A percentile compares a stretch with the other conserved stretches of the same genome.
Conservation (phyloP, 441 rosid species). For the Manihot esculenta region DNA sequence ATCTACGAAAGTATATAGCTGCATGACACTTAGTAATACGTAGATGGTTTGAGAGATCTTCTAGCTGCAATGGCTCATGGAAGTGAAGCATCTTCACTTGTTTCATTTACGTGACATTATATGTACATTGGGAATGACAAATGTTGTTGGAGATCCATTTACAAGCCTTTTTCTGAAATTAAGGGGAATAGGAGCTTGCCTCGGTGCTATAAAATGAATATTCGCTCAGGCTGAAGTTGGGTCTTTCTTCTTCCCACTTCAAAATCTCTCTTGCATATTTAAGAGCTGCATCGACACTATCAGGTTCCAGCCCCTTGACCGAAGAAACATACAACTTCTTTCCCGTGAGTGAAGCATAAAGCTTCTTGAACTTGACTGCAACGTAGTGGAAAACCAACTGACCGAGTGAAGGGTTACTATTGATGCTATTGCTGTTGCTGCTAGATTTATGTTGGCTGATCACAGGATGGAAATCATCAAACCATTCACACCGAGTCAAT, state of each 20-base stretch:
- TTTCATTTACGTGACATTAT: slow-evolving; percentile 35
- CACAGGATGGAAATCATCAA: slow-evolving; percentile 83
- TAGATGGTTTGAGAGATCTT: slow-evolving; percentile 3
- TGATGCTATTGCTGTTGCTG: slow-evolving; percentile 53
- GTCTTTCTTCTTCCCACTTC: slow-evolving; percentile 92
- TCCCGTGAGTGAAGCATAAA: slow-evolving; percentile 69
- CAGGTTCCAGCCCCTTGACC: slow-evolving; percentile 76
- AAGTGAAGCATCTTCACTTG: slow-evolving; percentile 17
- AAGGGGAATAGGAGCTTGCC: slow-evolving; percentile 72
- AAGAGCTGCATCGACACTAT: slow-evolving; percentile 61
- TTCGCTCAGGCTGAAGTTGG: slow-evolving; percentile 65
- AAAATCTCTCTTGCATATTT: slow-evolving; percentile 87
- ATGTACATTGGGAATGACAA: slow-evolving; percentile 27
- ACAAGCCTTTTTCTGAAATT: slow-evolving; percentile 27
- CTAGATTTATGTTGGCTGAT: slow-evolving; percentile 58
- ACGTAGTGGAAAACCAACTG: slow-evolving; percentile 83
- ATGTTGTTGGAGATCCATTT: slow-evolving; percentile 18
- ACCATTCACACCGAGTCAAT: slow-evolving; percentile 75
- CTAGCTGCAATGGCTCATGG: slow-evolving; percentile 12
- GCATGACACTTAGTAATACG: slow-evolving; percentile 1
- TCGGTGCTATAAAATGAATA: slow-evolving; percentile 86
- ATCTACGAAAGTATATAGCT: slow-evolving; percentile 13
- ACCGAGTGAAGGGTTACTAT: slow-evolving; percentile 65
- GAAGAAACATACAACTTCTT: slow-evolving; percentile 68
- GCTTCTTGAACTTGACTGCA: slow-evolving; percentile 86